Conservation (phyloP, 495 filamentous ascomycete genomes). For the Podospora pseudopauciseta region DNA sequence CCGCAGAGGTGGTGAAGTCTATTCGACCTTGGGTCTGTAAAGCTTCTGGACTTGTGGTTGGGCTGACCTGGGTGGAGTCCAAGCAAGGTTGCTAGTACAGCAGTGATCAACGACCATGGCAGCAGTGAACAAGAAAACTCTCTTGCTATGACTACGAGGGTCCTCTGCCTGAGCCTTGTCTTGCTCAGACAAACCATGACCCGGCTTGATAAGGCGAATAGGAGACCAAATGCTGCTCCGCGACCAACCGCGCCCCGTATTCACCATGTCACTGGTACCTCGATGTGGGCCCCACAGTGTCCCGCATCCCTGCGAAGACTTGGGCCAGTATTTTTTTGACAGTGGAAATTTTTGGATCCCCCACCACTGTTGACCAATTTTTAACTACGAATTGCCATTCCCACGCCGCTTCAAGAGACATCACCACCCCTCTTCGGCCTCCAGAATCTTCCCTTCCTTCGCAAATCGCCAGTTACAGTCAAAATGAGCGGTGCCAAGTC, state of each 20-base stretch:
- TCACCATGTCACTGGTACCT: slow-evolving; percentile 2
- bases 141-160: neutral
- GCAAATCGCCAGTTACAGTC: neutral
- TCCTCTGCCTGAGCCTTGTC: neutral
- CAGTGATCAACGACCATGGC: neutral
- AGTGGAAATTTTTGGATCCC: slow-evolving; percentile 20
- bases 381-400: slow-evolving; percentile 16
- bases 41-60: neutral
- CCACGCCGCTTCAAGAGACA: slow-evolving; percentile 6
- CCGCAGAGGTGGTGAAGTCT: neutral
- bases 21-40: neutral
- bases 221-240: neutral
- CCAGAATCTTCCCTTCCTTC: neutral
- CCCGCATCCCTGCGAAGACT: slow-evolving; percentile 7
- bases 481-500: slow-evolving; percentile 38
- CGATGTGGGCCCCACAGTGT: neutral
- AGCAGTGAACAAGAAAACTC: neutral
- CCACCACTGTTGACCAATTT: slow-evolving; percentile 17
- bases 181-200: neutral
- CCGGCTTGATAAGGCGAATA: neutral
- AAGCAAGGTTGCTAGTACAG: neutral
- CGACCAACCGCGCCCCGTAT: neutral
- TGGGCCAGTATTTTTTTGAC: slow-evolving; percentile 22
- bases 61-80: neutral
- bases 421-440: slow-evolving; percentile 3